A percentile compares a stretch with the other conserved stretches of the same genome.
Conservation (phyloP, 2,329 filamentous ascomycete species). For the Pestalotiopsis sp. region DNA sequence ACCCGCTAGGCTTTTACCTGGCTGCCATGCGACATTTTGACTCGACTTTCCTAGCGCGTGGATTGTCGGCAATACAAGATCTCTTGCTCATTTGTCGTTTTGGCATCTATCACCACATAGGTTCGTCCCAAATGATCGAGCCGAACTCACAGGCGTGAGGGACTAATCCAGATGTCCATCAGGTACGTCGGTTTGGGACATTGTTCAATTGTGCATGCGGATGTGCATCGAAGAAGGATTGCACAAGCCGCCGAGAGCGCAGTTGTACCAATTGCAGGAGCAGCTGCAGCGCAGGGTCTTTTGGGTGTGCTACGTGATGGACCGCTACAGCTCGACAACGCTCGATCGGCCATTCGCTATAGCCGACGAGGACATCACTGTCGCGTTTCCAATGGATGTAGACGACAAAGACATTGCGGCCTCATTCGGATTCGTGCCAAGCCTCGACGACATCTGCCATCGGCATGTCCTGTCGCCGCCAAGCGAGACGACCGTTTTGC, state of each 20-base stretch:
- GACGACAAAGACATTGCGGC: conserved; percentile 35
- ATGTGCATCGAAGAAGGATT: conserved; percentile 42
- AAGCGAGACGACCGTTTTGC: conserved; percentile 40
- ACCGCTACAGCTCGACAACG: conserved; percentile 45
- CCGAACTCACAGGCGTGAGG: not conserved
- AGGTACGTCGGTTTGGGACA: conserved; percentile 43
- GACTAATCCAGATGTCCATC: not conserved
- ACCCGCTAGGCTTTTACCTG: conserved; percentile 43
- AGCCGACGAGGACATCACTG: conserved; percentile 39
- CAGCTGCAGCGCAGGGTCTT: conserved; percentile 43
- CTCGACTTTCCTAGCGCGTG: conserved; percentile 31
- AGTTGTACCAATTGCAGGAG: conserved; percentile 29
- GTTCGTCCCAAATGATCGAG: conserved; percentile 17
- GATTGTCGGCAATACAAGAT: conserved; percentile 40
- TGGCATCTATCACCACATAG: conserved; percentile 45
- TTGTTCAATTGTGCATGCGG: conserved; percentile 41
- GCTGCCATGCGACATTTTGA: conserved; percentile 37
- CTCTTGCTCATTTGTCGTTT: conserved; percentile 42
- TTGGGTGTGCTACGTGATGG: conserved; percentile 48
- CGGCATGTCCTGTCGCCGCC: conserved; percentile 10
- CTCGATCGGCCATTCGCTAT: conserved; percentile 45
- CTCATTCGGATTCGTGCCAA: conserved; percentile 8
- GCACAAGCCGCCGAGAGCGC: conserved; percentile 22
- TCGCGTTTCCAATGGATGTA: conserved; percentile 37
- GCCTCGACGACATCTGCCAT: conserved; percentile 14